A percentile compares a stretch with the other conserved stretches of the same genome.
Conservation (phyloP, 2,329 filamentous ascomycete genomes). For the Claviceps paspali region DNA sequence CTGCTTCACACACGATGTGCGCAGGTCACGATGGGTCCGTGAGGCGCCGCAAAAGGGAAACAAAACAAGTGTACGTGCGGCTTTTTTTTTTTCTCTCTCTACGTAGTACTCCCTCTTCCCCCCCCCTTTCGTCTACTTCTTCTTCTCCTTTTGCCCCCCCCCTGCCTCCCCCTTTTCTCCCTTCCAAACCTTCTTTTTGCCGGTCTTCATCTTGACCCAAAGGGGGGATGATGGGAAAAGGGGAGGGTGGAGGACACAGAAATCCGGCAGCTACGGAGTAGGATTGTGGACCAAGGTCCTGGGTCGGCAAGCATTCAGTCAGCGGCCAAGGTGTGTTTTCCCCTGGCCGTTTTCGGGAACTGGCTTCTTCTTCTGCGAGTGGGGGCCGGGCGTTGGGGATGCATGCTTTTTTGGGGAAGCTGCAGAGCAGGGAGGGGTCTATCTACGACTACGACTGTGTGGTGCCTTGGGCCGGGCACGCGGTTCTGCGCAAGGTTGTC, state of each 20-base stretch:
- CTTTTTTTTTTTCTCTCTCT: too few species aligned
- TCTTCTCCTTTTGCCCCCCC: background rate
- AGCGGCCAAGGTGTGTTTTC: slow-evolving; percentile 29
- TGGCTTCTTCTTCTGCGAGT: too few species aligned
- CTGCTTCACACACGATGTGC: slow-evolving; percentile 27
- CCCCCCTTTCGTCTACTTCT: background rate
- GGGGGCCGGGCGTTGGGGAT: too few species aligned
- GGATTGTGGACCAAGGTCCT: slow-evolving; percentile 29
- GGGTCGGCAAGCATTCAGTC: slow-evolving; percentile 25
- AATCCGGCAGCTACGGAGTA: slow-evolving; percentile 22
- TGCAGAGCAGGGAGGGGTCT: slow-evolving; percentile 14
- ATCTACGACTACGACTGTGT: slow-evolving; percentile 9
- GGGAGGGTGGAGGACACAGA: slow-evolving; percentile 14
- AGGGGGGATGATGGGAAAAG: background rate
- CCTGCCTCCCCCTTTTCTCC: too few species aligned
- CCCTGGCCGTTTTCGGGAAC: slow-evolving; percentile 18
- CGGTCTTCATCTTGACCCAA: too few species aligned
- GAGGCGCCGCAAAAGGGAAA: slow-evolving; percentile 20
- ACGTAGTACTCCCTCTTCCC: background rate
- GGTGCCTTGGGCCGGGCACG: slow-evolving; percentile 19
- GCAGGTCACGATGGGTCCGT: slow-evolving; percentile 25
- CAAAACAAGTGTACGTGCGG: slow-evolving; percentile 19
- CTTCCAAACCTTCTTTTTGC: too few species aligned
- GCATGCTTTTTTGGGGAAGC: slow-evolving; percentile 17
- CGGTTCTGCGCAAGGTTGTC: slow-evolving; percentile 13